These are phyloP conservation scores for Pseudocercospora ulei DNA, from an alignment of 2,329 filamentous ascomycete species.

Conservation along the genomic window DNA sequence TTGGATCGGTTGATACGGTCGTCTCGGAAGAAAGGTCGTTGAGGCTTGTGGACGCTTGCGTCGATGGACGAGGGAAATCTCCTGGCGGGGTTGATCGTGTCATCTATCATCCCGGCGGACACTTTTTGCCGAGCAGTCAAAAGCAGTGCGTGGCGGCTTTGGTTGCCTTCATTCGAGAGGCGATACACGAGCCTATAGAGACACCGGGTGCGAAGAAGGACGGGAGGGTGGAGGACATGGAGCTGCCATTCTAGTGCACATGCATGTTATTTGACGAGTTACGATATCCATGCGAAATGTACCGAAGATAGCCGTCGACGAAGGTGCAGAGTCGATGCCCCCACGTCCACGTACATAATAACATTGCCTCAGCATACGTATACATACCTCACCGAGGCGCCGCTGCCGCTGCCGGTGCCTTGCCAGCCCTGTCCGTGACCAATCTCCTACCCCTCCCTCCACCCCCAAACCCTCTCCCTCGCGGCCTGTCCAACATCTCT, in stretches of 20 bases:
- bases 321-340: neutral
- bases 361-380: neutral
- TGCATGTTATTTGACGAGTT: neutral
- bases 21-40: slow-evolving; percentile 68
- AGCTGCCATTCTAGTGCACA: slow-evolving; percentile 49
- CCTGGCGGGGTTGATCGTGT: slow-evolving; percentile 38
- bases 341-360: neutral
- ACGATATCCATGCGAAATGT: neutral
- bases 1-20: slow-evolving; percentile 77
- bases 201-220: slow-evolving; percentile 37
- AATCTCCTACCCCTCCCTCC: slow-evolving; percentile 1
- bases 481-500: neutral
- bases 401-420: neutral
- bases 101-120: slow-evolving; percentile 74
- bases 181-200: slow-evolving; percentile 35
- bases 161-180: slow-evolving; percentile 58
- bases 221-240: slow-evolving; percentile 57
- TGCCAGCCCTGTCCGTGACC: neutral
- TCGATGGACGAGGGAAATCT: slow-evolving; percentile 37
- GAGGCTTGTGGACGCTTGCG: slow-evolving; percentile 57
- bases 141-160: slow-evolving; percentile 71
- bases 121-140: slow-evolving; percentile 70
- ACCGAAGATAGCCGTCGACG: neutral
- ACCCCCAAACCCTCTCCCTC: slow-evolving; percentile 3
- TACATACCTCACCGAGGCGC: slow-evolving; percentile 2